These are phyloP conservation scores for Leccinum griseonigrum DNA, from an alignment of 1,284 basidiomycete species.

Conservation along the genomic window DNA sequence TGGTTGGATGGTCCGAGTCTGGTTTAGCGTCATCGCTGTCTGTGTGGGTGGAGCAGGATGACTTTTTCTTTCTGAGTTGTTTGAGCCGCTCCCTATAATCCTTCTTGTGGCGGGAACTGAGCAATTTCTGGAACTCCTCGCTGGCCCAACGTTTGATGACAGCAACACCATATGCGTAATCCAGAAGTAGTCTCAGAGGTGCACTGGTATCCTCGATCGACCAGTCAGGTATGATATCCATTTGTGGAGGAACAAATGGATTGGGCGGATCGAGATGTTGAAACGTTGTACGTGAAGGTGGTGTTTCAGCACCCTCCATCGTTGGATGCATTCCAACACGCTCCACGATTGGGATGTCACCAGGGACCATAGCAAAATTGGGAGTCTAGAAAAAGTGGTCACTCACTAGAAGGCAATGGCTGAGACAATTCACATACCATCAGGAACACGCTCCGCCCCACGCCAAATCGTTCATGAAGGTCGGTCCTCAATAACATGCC, in stretches of 20 bases:
- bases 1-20: no score
- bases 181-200: neutral
- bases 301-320: neutral
- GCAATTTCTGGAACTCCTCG: neutral
- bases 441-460: neutral
- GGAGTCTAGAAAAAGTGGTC: neutral
- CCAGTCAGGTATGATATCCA: neutral
- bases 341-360: neutral
- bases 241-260: neutral
- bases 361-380: neutral
- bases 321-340: neutral
- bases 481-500: neutral
- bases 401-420: neutral
- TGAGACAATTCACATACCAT: neutral
- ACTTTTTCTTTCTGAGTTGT: no score
- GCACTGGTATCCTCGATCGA: neutral
- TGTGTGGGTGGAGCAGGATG: no score
- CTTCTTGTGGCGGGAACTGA: neutral
- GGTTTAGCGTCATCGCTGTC: no score
- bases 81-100: neutral
- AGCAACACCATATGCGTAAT: neutral
- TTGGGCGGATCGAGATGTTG: neutral
- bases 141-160: neutral
- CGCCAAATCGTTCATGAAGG: neutral
- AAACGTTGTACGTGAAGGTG: neutral